A percentile compares a stretch with the other conserved stretches of the same genome.
phyloP scores from a whole-genome alignment of 2,329 filamentous ascomycete genomes.

The Nothophaeocryptopus gaeumannii region DNA sequence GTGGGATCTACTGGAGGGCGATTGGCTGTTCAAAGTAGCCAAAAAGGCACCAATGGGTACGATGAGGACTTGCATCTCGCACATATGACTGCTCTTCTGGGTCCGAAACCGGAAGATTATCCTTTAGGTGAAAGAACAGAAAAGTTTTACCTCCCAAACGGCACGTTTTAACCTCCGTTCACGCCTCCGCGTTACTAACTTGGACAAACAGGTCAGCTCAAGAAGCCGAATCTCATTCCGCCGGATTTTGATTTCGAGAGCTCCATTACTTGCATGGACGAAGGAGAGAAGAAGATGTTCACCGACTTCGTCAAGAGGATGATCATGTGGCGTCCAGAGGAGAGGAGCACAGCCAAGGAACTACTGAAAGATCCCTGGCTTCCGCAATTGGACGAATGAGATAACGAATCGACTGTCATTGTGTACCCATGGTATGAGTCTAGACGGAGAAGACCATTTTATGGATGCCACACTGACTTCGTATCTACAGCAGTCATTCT shows the following conservation, averaged over 20 bases:
- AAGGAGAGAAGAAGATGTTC: conserved; percentile 36
- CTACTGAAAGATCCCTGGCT: conserved; percentile 40
- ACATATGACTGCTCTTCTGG: conserved; percentile 4
- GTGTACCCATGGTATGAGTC: too few relatives aligned
- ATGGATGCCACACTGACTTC: too few relatives aligned
- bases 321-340: conserved; percentile 41
- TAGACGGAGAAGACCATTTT: too few relatives aligned
- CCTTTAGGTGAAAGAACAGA: background rate
- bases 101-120: background rate
- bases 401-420: too few relatives aligned
- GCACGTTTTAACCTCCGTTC: background rate
- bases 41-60: conserved; percentile 4
- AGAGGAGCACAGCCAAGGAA: conserved; percentile 37
- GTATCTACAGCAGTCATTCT: too few relatives aligned
- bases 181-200: too few relatives aligned
- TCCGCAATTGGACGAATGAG: too few relatives aligned
- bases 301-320: conserved; percentile 38
- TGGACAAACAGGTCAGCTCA: too few relatives aligned
- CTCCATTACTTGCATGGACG: conserved; percentile 6
- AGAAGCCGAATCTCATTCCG: too few relatives aligned
- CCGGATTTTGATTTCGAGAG: background rate
- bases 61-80: conserved; percentile 17
- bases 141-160: background rate
- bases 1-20: conserved; percentile 20
- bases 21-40: conserved; percentile 23